These are phyloP conservation scores for Alternaria sp. DNA, from an alignment of 2,329 filamentous ascomycete genomes.

Conservation along the genomic window DNA sequence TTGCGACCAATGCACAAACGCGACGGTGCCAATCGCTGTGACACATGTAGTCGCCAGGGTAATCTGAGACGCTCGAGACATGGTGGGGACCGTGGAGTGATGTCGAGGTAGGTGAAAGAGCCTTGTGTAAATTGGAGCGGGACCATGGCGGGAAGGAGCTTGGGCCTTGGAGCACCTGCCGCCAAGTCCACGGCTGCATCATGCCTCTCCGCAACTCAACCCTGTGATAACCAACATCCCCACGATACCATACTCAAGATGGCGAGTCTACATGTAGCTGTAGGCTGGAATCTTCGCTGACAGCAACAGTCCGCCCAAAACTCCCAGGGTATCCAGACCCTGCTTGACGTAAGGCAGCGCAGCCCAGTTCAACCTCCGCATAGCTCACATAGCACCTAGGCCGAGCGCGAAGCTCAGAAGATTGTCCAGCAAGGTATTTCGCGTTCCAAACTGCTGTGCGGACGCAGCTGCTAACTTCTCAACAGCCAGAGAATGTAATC, in stretches of 20 bases:
- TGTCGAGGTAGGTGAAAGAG: slow-evolving; percentile 4
- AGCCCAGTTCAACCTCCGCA: slow-evolving; percentile 32
- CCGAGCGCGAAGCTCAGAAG: slow-evolving; percentile 97
- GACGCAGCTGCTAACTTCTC: slow-evolving; percentile 21
- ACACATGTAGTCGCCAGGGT: slow-evolving; percentile 81
- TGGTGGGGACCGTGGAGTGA: slow-evolving; percentile 50
- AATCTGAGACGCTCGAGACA: slow-evolving; percentile 91
- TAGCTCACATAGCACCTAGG: slow-evolving; percentile 65
- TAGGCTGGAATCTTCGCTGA: slow-evolving; percentile 26
- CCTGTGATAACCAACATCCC: slow-evolving; percentile 29
- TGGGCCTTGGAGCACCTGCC: slow-evolving; percentile 33
- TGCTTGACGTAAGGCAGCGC: slow-evolving; percentile 83
- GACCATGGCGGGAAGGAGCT: slow-evolving; percentile 39
- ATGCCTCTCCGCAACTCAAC: slow-evolving; percentile 31
- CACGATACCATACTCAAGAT: slow-evolving; percentile 32
- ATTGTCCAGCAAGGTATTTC: slow-evolving; percentile 92
- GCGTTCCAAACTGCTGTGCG: neutral
- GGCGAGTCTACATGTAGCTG: slow-evolving; percentile 22
- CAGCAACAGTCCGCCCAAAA: slow-evolving; percentile 87
- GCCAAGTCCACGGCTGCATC: slow-evolving; percentile 39
- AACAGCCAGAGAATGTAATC: slow-evolving; percentile 84
- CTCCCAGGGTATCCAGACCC: slow-evolving; percentile 96
- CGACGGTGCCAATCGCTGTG: slow-evolving; percentile 77
- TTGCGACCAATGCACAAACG: slow-evolving; percentile 90
- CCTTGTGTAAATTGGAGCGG: slow-evolving; percentile 17